phyloP scores from a whole-genome alignment of 2,329 filamentous ascomycete genomes.

The Onygenales sp. region DNA sequence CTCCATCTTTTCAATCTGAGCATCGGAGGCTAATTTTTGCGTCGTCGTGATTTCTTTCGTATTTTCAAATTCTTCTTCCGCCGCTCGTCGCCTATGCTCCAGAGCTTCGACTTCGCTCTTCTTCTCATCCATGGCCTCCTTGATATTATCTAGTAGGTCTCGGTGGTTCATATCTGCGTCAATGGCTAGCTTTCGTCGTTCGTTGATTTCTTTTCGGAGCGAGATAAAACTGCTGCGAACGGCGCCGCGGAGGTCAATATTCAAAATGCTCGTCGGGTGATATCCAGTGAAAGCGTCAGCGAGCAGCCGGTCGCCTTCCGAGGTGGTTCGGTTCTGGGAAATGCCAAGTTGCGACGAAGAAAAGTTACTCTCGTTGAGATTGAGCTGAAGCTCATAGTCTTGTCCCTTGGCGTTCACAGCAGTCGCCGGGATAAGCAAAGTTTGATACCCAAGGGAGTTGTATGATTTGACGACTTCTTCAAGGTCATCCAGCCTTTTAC shows the following conservation, averaged over 20 bases:
- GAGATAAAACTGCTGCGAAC: conserved; percentile 69
- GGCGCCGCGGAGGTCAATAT: conserved; percentile 74
- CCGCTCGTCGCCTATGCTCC: conserved; percentile 76
- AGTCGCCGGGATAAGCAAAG: conserved; percentile 75
- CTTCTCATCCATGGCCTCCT: conserved; percentile 95
- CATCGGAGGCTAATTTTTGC: conserved; percentile 78
- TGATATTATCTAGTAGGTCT: conserved; percentile 85
- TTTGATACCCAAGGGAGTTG: conserved; percentile 91
- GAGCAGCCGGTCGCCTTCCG: conserved; percentile 65
- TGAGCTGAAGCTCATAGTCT: conserved; percentile 76
- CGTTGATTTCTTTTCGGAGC: conserved; percentile 84
- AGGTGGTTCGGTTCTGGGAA: conserved; percentile 38
- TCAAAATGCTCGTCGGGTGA: conserved; percentile 78
- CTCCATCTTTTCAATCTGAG: conserved; percentile 97
- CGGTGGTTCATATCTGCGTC: conserved; percentile 92
- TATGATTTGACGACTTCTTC: conserved; percentile 82
- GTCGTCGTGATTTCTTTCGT: conserved; percentile 80
- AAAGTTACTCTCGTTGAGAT: conserved; percentile 75
- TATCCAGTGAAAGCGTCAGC: conserved; percentile 78
- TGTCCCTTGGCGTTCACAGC: conserved; percentile 76
- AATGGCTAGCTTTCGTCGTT: conserved; percentile 69
- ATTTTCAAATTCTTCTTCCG: conserved; percentile 88
- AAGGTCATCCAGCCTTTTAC: conserved; percentile 79
- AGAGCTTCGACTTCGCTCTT: conserved; percentile 83
- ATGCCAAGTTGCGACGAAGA: conserved; percentile 49